A percentile compares a stretch with the other conserved stretches of the same genome.
Evolutionary conservation across 208 protist genomes (phyloP).

Genomic region (Angomonas ambiguus): DNA sequence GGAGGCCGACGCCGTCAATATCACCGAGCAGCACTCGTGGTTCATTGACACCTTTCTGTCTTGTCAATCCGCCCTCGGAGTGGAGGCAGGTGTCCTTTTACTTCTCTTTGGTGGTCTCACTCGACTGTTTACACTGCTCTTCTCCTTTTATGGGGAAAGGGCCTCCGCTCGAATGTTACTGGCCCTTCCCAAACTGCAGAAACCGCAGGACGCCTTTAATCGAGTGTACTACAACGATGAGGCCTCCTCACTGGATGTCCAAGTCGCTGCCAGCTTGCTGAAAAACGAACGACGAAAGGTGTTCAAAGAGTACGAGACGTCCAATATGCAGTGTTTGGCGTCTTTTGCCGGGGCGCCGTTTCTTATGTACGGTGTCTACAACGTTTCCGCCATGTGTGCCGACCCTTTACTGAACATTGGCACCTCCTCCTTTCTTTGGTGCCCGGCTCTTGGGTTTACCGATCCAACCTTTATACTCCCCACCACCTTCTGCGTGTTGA

Average conservation of each 20-base stretch:
- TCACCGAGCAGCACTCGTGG: not conserved
- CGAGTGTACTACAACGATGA: conserved; percentile 68
- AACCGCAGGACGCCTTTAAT: conserved; percentile 69
- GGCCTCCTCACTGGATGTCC: conserved; percentile 68
- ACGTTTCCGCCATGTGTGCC: conserved; percentile 56
- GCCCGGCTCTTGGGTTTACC: conserved; percentile 55
- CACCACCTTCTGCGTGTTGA: conserved; percentile 46
- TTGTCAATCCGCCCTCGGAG: conserved; percentile 32
- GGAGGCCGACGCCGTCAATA: conserved; percentile 14
- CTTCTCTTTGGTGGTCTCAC: conserved; percentile 46
- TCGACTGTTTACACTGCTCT: conserved; percentile 57
- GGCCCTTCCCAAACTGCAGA: conserved; percentile 59
- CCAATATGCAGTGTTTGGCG: conserved; percentile 58
- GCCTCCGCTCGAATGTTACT: conserved; percentile 70
- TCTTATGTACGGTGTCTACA: conserved; percentile 54
- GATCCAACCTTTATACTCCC: conserved; percentile 76
- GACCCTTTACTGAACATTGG: conserved; percentile 52
- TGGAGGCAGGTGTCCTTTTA: conserved; percentile 52
- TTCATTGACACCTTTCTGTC: conserved; percentile 44
- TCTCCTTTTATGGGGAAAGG: conserved; percentile 84
- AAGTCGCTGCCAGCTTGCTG: conserved; percentile 60
- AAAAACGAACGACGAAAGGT: conserved; percentile 73
- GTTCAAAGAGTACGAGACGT: conserved; percentile 69
- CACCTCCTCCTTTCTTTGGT: conserved; percentile 74
- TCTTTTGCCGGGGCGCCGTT: conserved; percentile 63